phyloP scores from a whole-genome alignment of 2,329 filamentous ascomycete species.

The Verticillium tricorpus region DNA sequence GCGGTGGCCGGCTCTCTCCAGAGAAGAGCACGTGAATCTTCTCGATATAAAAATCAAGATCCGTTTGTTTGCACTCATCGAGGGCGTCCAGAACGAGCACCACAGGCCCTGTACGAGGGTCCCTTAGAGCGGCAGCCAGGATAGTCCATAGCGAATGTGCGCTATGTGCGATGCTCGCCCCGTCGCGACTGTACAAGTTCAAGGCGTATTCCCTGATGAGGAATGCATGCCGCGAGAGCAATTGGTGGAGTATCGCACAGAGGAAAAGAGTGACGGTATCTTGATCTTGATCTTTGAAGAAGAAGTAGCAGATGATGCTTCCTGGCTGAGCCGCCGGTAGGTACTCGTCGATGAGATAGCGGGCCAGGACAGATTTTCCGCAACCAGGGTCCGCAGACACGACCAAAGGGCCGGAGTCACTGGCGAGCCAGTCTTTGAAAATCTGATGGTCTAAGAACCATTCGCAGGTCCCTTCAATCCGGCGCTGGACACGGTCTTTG shows the following conservation, averaged over 20 bases:
- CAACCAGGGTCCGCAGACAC: conserved; percentile 8
- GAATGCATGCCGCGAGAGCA: not conserved
- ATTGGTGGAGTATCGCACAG: conserved; percentile 1
- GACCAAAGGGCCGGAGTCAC: not conserved
- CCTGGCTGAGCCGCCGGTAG: not conserved
- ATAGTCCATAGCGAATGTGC: not conserved
- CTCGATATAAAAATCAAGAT: not conserved
- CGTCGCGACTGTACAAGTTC: not conserved
- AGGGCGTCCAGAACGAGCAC: conserved; percentile 7
- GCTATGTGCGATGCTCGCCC: not conserved
- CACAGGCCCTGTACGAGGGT: not conserved
- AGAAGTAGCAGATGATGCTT: conserved; percentile 6
- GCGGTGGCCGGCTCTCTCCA: not conserved
- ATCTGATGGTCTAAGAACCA: not conserved
- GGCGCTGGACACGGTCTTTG: not conserved
- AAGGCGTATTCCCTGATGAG: not conserved
- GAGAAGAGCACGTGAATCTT: not conserved
- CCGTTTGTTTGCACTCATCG: conserved; percentile 4
- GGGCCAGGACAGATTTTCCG: conserved; percentile 5
- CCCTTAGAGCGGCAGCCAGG: not conserved
- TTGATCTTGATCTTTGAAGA: conserved; percentile 6
- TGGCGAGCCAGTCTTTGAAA: conserved; percentile 1
- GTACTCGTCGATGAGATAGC: not conserved
- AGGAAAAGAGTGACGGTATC: not conserved
- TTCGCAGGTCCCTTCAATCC: conserved; percentile 7